Percentiles rank a stretch among this genome's conserved stretches.
Evolutionary conservation across 208 protist species (phyloP).

Genomic region (Acanthamoeba castellanii): DNA sequence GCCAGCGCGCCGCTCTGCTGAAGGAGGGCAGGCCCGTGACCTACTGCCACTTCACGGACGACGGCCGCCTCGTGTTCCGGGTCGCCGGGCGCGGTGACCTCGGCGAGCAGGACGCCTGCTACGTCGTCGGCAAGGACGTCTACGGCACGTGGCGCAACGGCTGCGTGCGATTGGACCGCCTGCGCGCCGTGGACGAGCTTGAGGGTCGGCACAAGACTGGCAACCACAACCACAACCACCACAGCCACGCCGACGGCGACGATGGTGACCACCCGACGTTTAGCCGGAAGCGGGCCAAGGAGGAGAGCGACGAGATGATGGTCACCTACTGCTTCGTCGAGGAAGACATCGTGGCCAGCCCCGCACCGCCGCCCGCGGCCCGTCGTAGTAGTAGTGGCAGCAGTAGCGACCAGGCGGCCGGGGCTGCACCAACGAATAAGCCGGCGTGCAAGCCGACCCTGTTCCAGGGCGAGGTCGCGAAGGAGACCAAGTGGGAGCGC

Average conservation of each 20-base stretch:
- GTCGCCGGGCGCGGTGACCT: neutral
- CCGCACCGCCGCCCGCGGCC: no score
- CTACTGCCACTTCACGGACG: slow-evolving; percentile 12
- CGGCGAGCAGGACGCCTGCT: slow-evolving; percentile 44
- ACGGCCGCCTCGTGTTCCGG: slow-evolving; percentile 2
- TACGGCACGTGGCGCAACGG: slow-evolving; percentile 38
- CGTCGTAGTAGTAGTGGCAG: neutral
- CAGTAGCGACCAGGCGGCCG: neutral
- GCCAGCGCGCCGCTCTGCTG: neutral
- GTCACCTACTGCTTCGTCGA: slow-evolving; percentile 46
- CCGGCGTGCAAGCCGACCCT: neutral
- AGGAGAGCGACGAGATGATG: slow-evolving; percentile 51
- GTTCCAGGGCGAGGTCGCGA: neutral
- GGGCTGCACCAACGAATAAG: no score
- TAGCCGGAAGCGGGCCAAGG: neutral
- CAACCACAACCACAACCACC: neutral
- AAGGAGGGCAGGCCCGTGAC: neutral
- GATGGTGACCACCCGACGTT: no score
- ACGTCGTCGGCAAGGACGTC: neutral
- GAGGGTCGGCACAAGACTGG: slow-evolving; percentile 5
- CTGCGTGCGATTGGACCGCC: slow-evolving; percentile 13
- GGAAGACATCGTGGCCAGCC: neutral
- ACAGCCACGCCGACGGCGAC: neutral
- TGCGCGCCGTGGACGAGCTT: neutral
- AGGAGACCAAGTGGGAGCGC: slow-evolving; percentile 28